Evolutionary conservation across 345 rosid species (phyloP).

Genomic region (Isatis tinctoria): DNA sequence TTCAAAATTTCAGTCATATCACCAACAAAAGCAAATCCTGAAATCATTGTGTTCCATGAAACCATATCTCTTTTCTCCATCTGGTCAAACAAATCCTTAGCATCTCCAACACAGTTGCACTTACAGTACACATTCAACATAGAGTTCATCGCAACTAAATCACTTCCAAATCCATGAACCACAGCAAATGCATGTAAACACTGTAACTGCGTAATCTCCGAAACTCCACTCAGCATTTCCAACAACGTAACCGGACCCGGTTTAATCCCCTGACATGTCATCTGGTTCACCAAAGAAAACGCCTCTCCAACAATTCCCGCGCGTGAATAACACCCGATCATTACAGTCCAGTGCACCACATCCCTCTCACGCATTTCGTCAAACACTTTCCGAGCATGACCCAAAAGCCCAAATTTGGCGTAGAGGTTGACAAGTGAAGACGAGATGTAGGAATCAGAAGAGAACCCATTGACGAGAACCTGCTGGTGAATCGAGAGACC

Average conservation of each 20-base stretch:
- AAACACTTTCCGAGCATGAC: conserved; percentile 44
- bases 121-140: conserved; percentile 47
- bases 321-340: conserved; percentile 50
- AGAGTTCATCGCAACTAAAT: conserved; percentile 38
- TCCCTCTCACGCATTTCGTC: conserved; percentile 47
- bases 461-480: conserved; percentile 43
- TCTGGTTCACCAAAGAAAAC: conserved; percentile 37
- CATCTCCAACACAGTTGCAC: conserved; percentile 38
- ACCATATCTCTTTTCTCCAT: conserved; percentile 48
- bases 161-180: conserved; percentile 40
- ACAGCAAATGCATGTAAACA: conserved; percentile 48
- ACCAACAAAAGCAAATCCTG: conserved; percentile 42
- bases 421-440: conserved; percentile 52
- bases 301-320: conserved; percentile 32
- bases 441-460: conserved; percentile 46
- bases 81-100: conserved; percentile 41
- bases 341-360: conserved; percentile 47
- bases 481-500: conserved; percentile 51
- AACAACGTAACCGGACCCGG: conserved; percentile 57
- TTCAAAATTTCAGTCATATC: conserved; percentile 35
- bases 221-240: conserved; percentile 42
- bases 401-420: conserved; percentile 25
- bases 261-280: conserved; percentile 40
- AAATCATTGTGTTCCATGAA: conserved; percentile 57
- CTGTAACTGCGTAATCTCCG: conserved; percentile 35